Evolutionary conservation across 352 stramenopile genomes (phyloP).

Genomic region (Pythium guiyangense): DNA sequence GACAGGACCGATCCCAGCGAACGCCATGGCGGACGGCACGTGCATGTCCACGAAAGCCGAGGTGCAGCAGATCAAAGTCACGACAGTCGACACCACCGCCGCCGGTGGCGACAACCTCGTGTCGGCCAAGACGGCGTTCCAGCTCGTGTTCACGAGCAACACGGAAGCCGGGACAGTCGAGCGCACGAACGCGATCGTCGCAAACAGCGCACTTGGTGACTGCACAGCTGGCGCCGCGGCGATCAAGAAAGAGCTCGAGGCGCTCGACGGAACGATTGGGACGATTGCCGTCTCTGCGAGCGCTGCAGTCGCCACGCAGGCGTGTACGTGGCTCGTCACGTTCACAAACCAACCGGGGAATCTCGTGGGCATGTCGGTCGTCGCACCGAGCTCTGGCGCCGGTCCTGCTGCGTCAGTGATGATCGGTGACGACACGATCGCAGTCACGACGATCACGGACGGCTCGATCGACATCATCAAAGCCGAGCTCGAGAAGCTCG

Average conservation of each 20-base stretch:
- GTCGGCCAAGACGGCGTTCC: constrained; percentile 79
- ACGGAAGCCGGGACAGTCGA: constrained; percentile 35
- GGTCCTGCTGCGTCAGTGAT: constrained; percentile 32
- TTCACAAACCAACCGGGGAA: constrained; percentile 89
- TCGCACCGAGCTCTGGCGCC: constrained; percentile 34
- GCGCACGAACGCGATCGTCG: constrained; percentile 74
- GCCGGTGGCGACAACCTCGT: constrained; percentile 87
- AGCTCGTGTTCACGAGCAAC: constrained; percentile 85
- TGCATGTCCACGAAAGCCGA: constrained; percentile 70
- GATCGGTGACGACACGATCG: constrained; percentile 82
- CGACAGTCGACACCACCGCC: constrained; percentile 88
- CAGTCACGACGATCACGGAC: constrained; percentile 63
- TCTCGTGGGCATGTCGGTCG: constrained; percentile 64
- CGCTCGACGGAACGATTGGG: constrained; percentile 31
- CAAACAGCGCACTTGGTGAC: constrained; percentile 77
- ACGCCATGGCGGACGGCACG: constrained; percentile 50
- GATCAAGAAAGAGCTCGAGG: constrained; percentile 52
- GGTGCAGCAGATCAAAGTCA: constrained; percentile 89
- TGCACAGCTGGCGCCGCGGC: constrained; percentile 62
- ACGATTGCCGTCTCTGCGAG: constrained; percentile 48
- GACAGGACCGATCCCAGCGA: constrained; percentile 83
- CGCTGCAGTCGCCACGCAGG: constrained; percentile 40
- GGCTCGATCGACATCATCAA: constrained; percentile 93
- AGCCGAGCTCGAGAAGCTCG: constrained; percentile 89
- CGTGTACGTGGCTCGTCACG: constrained; percentile 88